phyloP scores from a whole-genome alignment of 164 flowering plant species.

The Magnolia officinalis region DNA sequence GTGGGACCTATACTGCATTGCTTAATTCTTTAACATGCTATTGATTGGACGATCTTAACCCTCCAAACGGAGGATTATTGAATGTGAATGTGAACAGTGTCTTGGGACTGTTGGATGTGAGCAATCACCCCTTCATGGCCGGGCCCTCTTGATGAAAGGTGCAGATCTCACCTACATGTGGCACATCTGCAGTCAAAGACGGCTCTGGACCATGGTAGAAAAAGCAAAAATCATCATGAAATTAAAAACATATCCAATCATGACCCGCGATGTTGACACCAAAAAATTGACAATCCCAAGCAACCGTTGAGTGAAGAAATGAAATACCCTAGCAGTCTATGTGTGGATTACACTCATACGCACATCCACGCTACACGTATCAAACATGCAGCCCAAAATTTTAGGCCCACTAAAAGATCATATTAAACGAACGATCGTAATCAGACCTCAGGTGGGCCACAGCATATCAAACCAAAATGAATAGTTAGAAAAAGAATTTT shows the following conservation, averaged over 20 bases:
- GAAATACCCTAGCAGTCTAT: background rate
- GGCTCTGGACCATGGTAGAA: background rate
- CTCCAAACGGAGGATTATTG: too few species aligned
- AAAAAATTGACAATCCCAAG: slow-evolving; percentile 36
- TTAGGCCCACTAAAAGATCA: background rate
- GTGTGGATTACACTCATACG: background rate
- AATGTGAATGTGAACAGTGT: too few species aligned
- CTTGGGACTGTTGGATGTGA: too few species aligned
- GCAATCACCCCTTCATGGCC: too few species aligned
- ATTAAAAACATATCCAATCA: slow-evolving; percentile 24
- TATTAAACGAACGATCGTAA: background rate
- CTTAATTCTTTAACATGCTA: too few species aligned
- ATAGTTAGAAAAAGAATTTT: too few species aligned
- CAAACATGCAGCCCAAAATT: too few species aligned
- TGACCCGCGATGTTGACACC: slow-evolving; percentile 38
- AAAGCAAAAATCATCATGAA: slow-evolving; percentile 2
- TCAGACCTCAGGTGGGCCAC: background rate
- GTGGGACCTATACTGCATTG: too few species aligned
- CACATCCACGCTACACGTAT: background rate
- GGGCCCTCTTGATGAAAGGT: background rate
- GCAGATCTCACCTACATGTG: background rate
- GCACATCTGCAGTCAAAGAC: background rate
- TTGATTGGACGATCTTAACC: too few species aligned
- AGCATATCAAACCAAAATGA: too few species aligned
- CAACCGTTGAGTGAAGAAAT: slow-evolving; percentile 36